Base-by-base conservation (phyloP, 768 basidiomycete genomes). In the Lentinula aciculospora region DNA sequence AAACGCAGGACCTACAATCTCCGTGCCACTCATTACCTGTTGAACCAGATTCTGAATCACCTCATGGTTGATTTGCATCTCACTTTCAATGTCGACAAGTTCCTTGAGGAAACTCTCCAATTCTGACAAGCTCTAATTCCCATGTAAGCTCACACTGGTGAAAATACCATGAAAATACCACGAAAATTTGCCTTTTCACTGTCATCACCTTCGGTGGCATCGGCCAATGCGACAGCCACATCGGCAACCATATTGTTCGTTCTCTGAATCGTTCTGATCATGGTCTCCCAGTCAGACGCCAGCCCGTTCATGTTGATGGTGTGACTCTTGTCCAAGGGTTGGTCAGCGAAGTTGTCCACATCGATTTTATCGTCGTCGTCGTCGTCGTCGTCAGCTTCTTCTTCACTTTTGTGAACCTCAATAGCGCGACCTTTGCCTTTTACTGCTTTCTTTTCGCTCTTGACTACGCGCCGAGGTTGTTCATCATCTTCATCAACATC, bases 31-130 rank as follows among this genome's bases (percentile, higher is more conserved):
- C 8, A 77, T 71, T 23, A 92, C 67, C 37, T 72, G 68, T 62
- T 89, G 83, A 37, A 84, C 72, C 6, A 93, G 70, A 7, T 76
- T 76, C 29, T 76, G 74, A 47, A 93, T 69, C 5, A 77, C 72
- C 27, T 74, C 61, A 57, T 80, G 78, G 61, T 92, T 84, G 3
- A 76, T 70, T 15, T 68, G 71, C 74, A 92, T 82, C 63, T 86
- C 82, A 3, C 78, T 71, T 46, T 82, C 76, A 13, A 88, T 76
- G 63, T 92, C 89, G 23, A 94, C 72, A 2, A 89, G 73, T 45
- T 80, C 76, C 64, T 80, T 84, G 81, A 93, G 88, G 48, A 86
- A 74, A 21, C 47, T 37, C 58, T 95, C 92, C 3, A 94, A 74
- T 60, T 82, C 76, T 19, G 69, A 71, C 23, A 90, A 66, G 32